Percentiles rank a stretch among this genome's conserved stretches.
Conservation (phyloP, 78 protist genomes). For the slime mould (Dictyostelium discoideum) region DNA sequence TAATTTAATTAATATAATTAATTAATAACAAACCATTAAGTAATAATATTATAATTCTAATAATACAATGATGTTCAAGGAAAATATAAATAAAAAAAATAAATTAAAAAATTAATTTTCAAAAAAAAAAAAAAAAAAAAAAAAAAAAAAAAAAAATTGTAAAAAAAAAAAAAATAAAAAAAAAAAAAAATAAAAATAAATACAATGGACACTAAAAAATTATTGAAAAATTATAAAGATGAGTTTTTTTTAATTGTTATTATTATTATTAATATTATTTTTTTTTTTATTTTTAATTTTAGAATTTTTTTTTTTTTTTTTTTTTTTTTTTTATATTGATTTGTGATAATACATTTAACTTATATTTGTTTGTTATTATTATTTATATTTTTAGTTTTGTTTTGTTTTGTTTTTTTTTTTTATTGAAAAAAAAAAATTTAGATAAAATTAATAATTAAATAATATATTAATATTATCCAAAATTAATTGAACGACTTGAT, state of each 20-base stretch:
- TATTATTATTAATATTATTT: neutral
- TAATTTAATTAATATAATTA: too few species aligned
- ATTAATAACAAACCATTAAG: neutral
- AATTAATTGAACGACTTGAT: constrained; percentile 64
- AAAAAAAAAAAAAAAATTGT: neutral
- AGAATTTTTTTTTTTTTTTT: too few species aligned
- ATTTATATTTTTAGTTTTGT: neutral
- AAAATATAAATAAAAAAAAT: neutral
- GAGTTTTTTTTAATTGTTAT: neutral
- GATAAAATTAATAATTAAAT: neutral
- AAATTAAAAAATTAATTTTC: too few species aligned
- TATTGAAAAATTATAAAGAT: too few species aligned
- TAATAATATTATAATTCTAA: neutral
- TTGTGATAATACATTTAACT: neutral
- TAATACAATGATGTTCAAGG: neutral
- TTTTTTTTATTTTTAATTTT: too few species aligned
- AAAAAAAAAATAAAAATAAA: neutral
- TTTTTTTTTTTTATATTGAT: too few species aligned
- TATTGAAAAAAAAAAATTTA: too few species aligned
- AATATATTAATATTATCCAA: constrained; percentile 18
- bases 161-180: neutral
- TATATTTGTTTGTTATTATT: neutral
- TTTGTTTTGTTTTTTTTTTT: neutral
- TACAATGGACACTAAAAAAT: too few species aligned
- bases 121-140: too few species aligned